These are phyloP conservation scores for Gossypium bickii DNA, from an alignment of 345 rosid species.

Conservation along the genomic window DNA sequence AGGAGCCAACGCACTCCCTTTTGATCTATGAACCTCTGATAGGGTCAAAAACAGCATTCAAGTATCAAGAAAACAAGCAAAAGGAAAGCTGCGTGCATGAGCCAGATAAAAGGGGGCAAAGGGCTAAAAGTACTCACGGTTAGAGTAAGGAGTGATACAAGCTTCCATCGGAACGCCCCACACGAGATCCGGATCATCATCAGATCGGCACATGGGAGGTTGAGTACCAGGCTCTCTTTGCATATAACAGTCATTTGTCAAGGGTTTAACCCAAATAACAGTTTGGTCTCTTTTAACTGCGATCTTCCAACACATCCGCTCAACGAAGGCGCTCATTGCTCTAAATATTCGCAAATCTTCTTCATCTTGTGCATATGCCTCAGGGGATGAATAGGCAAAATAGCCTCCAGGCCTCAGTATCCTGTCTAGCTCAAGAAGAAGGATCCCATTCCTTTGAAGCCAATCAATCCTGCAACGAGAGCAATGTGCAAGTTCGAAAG, in stretches of 20 bases:
- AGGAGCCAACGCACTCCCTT: slow-evolving; percentile 92
- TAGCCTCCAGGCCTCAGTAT: slow-evolving; percentile 97
- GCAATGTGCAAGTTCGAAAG: slow-evolving; percentile 94
- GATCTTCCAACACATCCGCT: slow-evolving; percentile 89
- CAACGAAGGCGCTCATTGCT: slow-evolving; percentile 86
- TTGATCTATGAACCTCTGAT: slow-evolving; percentile 61
- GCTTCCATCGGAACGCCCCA: slow-evolving; percentile 83
- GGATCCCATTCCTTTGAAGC: slow-evolving; percentile 97
- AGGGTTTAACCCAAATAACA: slow-evolving; percentile 91
- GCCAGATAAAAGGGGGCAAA: background rate
- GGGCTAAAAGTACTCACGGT: slow-evolving; percentile 48
- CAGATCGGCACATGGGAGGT: slow-evolving; percentile 88
- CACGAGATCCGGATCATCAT: slow-evolving; percentile 88
- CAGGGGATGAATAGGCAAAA: slow-evolving; percentile 97
- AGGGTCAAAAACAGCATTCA: slow-evolving; percentile 9
- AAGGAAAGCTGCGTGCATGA: background rate
- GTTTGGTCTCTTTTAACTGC: slow-evolving; percentile 89
- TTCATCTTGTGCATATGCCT: slow-evolving; percentile 96
- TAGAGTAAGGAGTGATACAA: slow-evolving; percentile 83
- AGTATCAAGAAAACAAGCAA: background rate
- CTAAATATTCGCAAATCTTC: slow-evolving; percentile 89
- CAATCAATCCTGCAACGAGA: slow-evolving; percentile 97
- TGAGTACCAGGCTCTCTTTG: slow-evolving; percentile 72
- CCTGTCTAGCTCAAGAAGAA: slow-evolving; percentile 94
- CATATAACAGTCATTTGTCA: slow-evolving; percentile 81